These are phyloP conservation scores for Ceratobasidium papillatum DNA, from an alignment of 1,284 basidiomycete genomes.

Conservation along the genomic window DNA sequence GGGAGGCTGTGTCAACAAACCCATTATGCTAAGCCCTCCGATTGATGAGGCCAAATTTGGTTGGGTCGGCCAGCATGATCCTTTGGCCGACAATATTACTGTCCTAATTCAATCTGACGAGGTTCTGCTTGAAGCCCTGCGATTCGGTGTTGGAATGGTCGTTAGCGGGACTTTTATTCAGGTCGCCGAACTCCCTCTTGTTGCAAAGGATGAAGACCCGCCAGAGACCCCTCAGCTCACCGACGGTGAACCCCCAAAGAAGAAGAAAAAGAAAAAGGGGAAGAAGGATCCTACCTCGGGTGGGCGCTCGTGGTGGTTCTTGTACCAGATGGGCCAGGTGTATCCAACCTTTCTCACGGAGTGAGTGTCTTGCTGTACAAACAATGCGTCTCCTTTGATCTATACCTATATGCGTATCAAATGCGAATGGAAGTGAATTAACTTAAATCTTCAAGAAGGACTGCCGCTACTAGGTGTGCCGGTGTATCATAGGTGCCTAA, in stretches of 20 bases:
- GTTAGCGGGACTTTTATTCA: slow-evolving; percentile 29
- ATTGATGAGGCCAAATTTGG: slow-evolving; percentile 27
- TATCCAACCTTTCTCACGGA: slow-evolving; percentile 30
- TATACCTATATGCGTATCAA: slow-evolving; percentile 23
- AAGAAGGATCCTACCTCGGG: slow-evolving; percentile 17
- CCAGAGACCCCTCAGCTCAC: background rate
- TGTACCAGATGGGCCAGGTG: slow-evolving; percentile 32
- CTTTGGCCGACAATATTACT: slow-evolving; percentile 20
- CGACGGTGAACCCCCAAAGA: slow-evolving; percentile 18
- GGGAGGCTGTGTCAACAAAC: slow-evolving; percentile 18
- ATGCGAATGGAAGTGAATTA: no score
- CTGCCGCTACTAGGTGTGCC: no score
- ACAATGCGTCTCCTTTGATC: no score
- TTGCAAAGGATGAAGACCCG: slow-evolving; percentile 6
- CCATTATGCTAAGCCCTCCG: slow-evolving; percentile 12
- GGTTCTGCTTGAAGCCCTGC: slow-evolving; percentile 10
- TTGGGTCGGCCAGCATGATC: slow-evolving; percentile 36
- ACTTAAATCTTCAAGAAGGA: no score
- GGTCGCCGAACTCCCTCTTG: slow-evolving; percentile 22
- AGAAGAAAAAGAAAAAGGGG: slow-evolving; percentile 38
- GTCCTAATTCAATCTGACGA: slow-evolving; percentile 23
- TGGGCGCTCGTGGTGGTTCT: slow-evolving; percentile 38
- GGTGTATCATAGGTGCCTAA: no score
- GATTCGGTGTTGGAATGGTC: slow-evolving; percentile 25
- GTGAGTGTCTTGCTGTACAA: background rate